Percentiles rank a stretch among this genome's conserved stretches.
Evolutionary conservation across 1,284 basidiomycete species (phyloP).

Genomic region (Fomitopsis schrenkii): DNA sequence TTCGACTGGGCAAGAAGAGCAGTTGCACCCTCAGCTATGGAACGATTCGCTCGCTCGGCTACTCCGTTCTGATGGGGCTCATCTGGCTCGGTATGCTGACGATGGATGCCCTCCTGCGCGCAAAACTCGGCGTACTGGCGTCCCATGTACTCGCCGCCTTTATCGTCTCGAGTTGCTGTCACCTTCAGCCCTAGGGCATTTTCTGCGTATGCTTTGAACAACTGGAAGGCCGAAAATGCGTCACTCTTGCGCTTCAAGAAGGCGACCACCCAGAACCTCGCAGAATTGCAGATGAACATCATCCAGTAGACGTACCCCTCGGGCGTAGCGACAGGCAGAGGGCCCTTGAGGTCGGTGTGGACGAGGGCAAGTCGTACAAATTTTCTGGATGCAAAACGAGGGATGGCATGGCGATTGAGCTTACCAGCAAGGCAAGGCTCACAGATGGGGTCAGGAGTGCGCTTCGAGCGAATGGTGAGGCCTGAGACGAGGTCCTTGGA

Average conservation of each 20-base stretch:
- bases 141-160: conserved; percentile 25
- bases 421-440: not conserved
- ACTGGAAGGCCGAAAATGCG: conserved; percentile 16
- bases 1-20: conserved; percentile 19
- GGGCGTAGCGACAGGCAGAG: conserved; percentile 7
- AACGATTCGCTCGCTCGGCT: conserved; percentile 27
- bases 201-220: conserved; percentile 18
- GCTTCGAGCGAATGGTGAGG: not conserved
- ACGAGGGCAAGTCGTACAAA: conserved; percentile 23
- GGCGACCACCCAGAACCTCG: conserved; percentile 9
- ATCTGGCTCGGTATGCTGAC: conserved; percentile 22
- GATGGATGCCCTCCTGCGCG: conserved; percentile 21
- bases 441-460: not conserved
- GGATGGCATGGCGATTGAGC: not conserved
- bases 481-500: not conserved
- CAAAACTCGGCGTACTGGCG: conserved; percentile 14
- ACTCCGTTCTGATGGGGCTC: conserved; percentile 31
- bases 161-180: conserved; percentile 21
- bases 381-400: not conserved
- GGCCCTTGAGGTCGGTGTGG: conserved; percentile 33
- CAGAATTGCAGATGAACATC: conserved; percentile 23
- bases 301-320: conserved; percentile 19
- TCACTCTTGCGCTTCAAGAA: conserved; percentile 24
- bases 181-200: conserved; percentile 16
- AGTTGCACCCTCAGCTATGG: conserved; percentile 11